Conservation (phyloP, 1,139 yeast genomes). For the Yamadazyma dushanensis region DNA sequence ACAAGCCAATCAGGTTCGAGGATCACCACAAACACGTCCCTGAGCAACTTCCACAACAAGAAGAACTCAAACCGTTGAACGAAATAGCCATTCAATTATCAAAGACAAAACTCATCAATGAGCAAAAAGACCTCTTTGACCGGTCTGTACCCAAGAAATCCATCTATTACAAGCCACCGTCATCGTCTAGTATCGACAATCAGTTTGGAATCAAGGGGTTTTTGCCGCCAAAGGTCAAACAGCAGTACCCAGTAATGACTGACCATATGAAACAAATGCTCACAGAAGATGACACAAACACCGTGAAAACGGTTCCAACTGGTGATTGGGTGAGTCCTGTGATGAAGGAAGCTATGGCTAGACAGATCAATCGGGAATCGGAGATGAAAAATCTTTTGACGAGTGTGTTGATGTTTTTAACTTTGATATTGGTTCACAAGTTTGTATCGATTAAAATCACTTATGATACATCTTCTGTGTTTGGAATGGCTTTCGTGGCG, state of each 20-base stretch:
- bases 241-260: conserved; percentile 19
- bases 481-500: conserved; percentile 8
- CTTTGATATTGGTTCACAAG: conserved; percentile 2
- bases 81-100: conserved; percentile 21
- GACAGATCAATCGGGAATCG: conserved; percentile 36
- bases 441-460: conserved; percentile 6
- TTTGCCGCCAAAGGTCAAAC: conserved; percentile 26
- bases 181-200: conserved; percentile 26
- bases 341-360: conserved; percentile 33
- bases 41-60: conserved; percentile 1
- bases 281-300: not conserved
- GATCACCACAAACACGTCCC: conserved; percentile 1
- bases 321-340: conserved; percentile 47
- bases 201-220: conserved; percentile 32
- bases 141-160: conserved; percentile 20
- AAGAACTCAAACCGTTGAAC: conserved; percentile 16
- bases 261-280: conserved; percentile 6
- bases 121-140: conserved; percentile 14
- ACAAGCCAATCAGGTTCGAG: conserved; percentile 11
- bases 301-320: conserved; percentile 20
- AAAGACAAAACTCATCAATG: conserved; percentile 19
- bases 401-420: conserved; percentile 17
- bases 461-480: conserved; percentile 8
- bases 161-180: conserved; percentile 38
- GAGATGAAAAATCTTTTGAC: conserved; percentile 24